Evolutionary conservation across 495 filamentous ascomycete genomes (phyloP), one percentile per base, ranked within the genome.

Genomic region (Glarea lozoyensis): DNA sequence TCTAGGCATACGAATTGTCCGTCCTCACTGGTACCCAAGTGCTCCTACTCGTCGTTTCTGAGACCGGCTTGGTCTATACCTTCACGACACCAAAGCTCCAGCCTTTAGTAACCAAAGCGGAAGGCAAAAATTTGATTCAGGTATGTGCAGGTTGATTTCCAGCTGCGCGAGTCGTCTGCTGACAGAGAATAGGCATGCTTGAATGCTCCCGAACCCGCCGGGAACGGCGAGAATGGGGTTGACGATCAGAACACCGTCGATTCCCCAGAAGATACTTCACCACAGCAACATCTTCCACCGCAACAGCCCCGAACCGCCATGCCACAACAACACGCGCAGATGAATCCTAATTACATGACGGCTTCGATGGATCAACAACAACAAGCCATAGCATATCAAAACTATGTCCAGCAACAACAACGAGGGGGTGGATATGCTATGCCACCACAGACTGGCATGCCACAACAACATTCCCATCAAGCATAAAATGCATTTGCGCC

Each of bases 121-220:
- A 99, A 62, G 93, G 93, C 67, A 99, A 99, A 77, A 99, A 99
- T 60, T 70, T 99, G 30, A 99, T 99, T 46, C 93, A 99, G 82
- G 93, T 97, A 77, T 45, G 76, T 31, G 25, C 18, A 19, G 3
- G 9, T 7, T 15, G 17, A 31, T 24, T 17, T 42, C 11, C 24
- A 10, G 32, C 22, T 10, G 34, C 30, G 45, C 41, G 42, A 40
- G 27, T 22, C 35, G 11, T 44, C 17, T 29, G 17, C 48, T 60
- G 46, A 57, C 53, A 43, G 42, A 19, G 34, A 11, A 30, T 45
- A 94, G 92, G 90, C 92, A 27, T 98, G 92, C 58, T 70, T 98
- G 49, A 98, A 98, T 62, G 92, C 92, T 19, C 93, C 92, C 42
- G 92, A 98, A 62, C 87, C 89, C n/a, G 71, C 84, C n/a, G 74